Evolutionary conservation across 2,329 filamentous ascomycete species (phyloP).

Genomic region (Fusarium sacchari): DNA sequence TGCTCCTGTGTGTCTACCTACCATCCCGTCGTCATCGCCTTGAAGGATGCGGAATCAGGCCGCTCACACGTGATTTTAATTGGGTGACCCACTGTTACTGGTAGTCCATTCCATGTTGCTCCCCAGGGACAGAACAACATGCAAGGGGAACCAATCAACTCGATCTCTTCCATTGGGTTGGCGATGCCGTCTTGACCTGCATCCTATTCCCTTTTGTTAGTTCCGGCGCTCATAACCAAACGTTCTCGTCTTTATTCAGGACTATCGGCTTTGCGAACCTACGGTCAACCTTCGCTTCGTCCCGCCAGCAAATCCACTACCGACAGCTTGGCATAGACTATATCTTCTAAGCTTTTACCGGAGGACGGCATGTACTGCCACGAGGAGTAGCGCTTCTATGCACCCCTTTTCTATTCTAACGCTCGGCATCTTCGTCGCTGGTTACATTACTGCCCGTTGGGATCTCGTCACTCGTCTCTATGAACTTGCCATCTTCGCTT

Average conservation of each 20-base stretch:
- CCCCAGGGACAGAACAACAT: conserved; percentile 20
- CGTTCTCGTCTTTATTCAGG: neutral
- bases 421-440: conserved; percentile 98
- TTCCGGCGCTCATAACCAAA: neutral
- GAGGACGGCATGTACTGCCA: conserved; percentile 56
- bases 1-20: neutral
- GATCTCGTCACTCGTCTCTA: conserved; percentile 96
- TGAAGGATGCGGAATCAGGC: conserved; percentile 13
- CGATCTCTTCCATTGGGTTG: conserved; percentile 27
- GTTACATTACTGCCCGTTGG: conserved; percentile 99
- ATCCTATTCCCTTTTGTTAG: neutral
- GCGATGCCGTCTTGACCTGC: conserved; percentile 17
- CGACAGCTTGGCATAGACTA: conserved; percentile 37
- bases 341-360: conserved; percentile 17
- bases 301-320: conserved; percentile 34
- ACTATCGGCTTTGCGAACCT: neutral
- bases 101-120: conserved; percentile 27
- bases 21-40: conserved; percentile 18
- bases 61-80: conserved; percentile 32
- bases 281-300: conserved; percentile 18
- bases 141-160: conserved; percentile 39
- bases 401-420: conserved; percentile 97
- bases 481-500: conserved; percentile 96
- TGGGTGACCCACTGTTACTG: conserved; percentile 36
- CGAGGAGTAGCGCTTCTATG: conserved; percentile 71